Evolutionary conservation across 768 basidiomycete species (phyloP), one percentile per base, ranked within the genome.

Genomic region (Termitomyces sp.): DNA sequence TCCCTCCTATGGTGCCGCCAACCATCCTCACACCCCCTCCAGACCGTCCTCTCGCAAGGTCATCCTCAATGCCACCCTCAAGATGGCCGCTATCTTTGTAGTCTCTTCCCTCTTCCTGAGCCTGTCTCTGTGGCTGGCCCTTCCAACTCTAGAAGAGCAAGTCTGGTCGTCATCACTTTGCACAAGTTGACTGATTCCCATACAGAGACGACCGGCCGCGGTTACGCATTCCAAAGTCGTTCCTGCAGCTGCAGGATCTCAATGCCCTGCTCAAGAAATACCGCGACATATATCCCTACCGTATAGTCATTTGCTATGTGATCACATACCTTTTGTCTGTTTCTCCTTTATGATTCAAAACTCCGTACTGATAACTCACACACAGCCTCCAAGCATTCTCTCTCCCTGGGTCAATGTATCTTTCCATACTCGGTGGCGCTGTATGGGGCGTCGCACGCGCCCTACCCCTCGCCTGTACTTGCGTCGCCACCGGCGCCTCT

Each of bases 331-430:
- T 98, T 65, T 98, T 97, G 95, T 95, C 65, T 62, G 93, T 82
- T 58, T 55, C 42, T 54, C 57, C 42, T 58, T 57, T 62, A n/a
- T 36, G 27, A 50, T 50, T 37, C 22, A 11, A 54, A 31, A 24
- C 33, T 36, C n/a, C 44, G 59, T 49, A 36, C 63, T 58, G 55
- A 63, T 34, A 36, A 44, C 18, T 27, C 59, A 27, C 22, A 54
- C 41, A 11, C 68, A 96, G 95, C 74, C 79, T 98, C 7, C 95
- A 98, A 78, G 93, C 94, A 0, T 98, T 98, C 74, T 95, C 95
- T 7, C 81, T 98, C 15, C 95, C 96, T 0, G 95, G 95, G 1
- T 96, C 94, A 45, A 96, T 98, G 95, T 98, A 98, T 69, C 84
- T 98, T 50, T 94, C 94, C 55, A 97, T 98, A 67, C 85, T 98